Evolutionary conservation across 2,329 filamentous ascomycete species (phyloP), one percentile per base, ranked within the genome.

Genomic region (Hymenoscyphus linearis): DNA sequence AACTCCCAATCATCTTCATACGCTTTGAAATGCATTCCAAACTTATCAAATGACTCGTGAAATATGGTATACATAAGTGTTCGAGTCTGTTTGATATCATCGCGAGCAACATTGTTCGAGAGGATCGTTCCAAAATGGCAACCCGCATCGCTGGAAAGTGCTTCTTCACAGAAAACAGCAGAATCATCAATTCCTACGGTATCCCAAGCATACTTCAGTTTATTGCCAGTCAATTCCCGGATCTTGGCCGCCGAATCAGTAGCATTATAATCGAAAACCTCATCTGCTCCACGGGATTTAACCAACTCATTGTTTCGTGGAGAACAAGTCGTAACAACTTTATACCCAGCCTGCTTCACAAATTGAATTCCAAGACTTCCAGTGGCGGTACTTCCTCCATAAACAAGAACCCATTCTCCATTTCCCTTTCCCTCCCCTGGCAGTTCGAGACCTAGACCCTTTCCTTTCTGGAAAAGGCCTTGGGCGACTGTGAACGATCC

Each of bases 141-240:
- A 22, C 26, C 25, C 4, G 27, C n/a, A 16, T 62, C 60, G 47
- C 35, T 57, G 10, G 40, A 52, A 4, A 66, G 27, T 1, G 62
- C 62, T 1, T 63, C 57, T 1, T 34, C 60, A 18, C 60, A 65
- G 53, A 66, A 54, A 35, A 55, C 58, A 2, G 52, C 54, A n/a
- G 56, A 55, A 34, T 37, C 31, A 10, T 36, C 27, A 22, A 53
- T 6, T 27, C 72, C 68, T 59, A 81, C 78, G 60, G 75, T 78
- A 68, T 83, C 80, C 53, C 79, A 76, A 5, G 71, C 78, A 22
- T 78, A 70, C n/a, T 70, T 70, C 3, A 83, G 73, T 25, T 72
- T 71, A 68, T 79, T 74, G 7, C 75, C 69, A 3, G 79, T 80
- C 47, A 74, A 70, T 31, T 72, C 69, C 16, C 74, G 73, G 68